Evolutionary conservation across 345 rosid species (phyloP).

Genomic region (Anastatica hierochuntica): DNA sequence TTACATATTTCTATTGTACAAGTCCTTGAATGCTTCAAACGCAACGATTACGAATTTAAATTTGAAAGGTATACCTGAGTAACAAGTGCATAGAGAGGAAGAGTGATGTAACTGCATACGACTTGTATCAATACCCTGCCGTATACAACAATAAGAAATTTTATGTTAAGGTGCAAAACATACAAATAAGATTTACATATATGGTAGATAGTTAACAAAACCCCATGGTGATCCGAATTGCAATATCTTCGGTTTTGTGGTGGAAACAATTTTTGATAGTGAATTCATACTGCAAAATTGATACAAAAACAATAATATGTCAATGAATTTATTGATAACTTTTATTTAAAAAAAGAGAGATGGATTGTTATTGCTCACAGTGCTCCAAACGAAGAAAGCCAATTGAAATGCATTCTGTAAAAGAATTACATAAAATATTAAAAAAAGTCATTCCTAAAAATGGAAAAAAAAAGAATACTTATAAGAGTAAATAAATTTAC

Average conservation of each 20-base stretch:
- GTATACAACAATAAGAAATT: background rate
- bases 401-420: slow-evolving; percentile 82
- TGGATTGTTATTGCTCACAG: slow-evolving; percentile 32
- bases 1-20: no score
- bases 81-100: slow-evolving; percentile 89
- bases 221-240: slow-evolving; percentile 78
- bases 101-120: slow-evolving; percentile 85
- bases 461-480: background rate
- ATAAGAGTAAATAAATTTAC: slow-evolving; percentile 21
- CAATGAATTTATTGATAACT: background rate
- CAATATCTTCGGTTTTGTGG: slow-evolving; percentile 32
- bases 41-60: background rate
- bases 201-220: slow-evolving; percentile 9
- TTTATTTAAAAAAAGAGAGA: background rate
- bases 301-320: background rate
- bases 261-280: slow-evolving; percentile 51
- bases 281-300: slow-evolving; percentile 49
- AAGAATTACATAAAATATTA: background rate
- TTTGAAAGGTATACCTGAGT: slow-evolving; percentile 47
- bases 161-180: background rate
- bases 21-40: no score
- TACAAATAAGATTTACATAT: background rate
- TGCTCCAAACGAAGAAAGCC: slow-evolving; percentile 74
- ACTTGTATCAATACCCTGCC: slow-evolving; percentile 68
- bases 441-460: background rate